Percentiles rank a stretch among this genome's conserved stretches.
phyloP scores from a whole-genome alignment of 1,284 basidiomycete species.

The Neotropicomus parvogracilis region DNA sequence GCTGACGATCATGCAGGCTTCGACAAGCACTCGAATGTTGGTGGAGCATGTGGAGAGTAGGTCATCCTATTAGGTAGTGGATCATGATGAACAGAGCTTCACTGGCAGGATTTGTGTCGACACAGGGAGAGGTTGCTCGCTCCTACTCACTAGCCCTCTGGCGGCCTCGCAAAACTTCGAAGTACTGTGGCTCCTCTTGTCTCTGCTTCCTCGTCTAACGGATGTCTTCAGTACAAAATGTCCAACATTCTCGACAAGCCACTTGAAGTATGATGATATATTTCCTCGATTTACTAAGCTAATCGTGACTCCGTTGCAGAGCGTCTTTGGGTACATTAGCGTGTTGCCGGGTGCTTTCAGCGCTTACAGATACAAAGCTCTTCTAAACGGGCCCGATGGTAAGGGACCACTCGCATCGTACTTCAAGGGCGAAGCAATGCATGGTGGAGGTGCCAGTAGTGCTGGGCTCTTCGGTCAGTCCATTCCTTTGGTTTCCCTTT shows the following conservation, averaged over 20 bases:
- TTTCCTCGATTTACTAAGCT: neutral
- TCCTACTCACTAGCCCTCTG: constrained; percentile 81
- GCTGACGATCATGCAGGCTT: constrained; percentile 54
- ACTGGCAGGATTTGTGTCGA: constrained; percentile 75
- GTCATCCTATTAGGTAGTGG: constrained; percentile 25
- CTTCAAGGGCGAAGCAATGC: constrained; percentile 91
- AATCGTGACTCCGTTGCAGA: constrained; percentile 39
- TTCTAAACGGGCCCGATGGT: constrained; percentile 77
- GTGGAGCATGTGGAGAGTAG: constrained; percentile 92
- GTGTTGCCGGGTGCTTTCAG: constrained; percentile 90
- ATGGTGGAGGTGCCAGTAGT: constrained; percentile 51
- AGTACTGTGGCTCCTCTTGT: constrained; percentile 33
- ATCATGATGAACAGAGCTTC: neutral
- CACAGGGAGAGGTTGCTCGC: constrained; percentile 71
- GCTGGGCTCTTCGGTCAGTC: constrained; percentile 68
- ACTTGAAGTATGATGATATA: constrained; percentile 55
- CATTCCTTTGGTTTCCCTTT: neutral
- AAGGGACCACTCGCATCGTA: constrained; percentile 87
- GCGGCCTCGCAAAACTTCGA: constrained; percentile 92
- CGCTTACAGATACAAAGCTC: constrained; percentile 85
- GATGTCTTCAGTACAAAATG: constrained; percentile 70
- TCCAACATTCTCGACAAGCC: constrained; percentile 93
- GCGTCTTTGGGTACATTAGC: constrained; percentile 88
- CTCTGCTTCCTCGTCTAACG: constrained; percentile 1
- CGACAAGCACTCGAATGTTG: constrained; percentile 85